Base-by-base conservation (phyloP, 305 asterid species). In the Rubia occidens region DNA sequence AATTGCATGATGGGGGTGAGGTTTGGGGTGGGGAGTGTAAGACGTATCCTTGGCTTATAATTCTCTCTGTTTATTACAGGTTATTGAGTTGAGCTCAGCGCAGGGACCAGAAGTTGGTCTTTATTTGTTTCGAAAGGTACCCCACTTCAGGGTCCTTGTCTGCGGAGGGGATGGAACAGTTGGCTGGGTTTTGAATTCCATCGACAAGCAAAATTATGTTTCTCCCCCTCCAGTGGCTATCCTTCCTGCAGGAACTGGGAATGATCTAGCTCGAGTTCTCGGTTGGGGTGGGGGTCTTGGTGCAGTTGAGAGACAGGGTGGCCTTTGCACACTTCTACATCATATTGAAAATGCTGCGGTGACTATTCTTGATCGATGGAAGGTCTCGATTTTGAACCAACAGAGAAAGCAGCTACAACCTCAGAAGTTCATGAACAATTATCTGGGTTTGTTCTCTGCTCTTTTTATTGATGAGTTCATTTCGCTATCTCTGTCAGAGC, bases 131-230 rank as follows among this genome's bases (percentile, higher is more conserved):
- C 86, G 88, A 76, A 87, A 66, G 82, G 95, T 87, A 71, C 87
- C 95, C 17, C 97, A 94, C 84, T 90, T 94, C 84, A 89, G 96
- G 67, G 60, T 94, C 72, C 97, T 94, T 64, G 91, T 85, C 29
- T 94, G 99, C 49, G 97, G 99, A 69, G 99, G 99, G 73, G 99
- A 94, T 82, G 97, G 99, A 64, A 94, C 96, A 68, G 96, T 94
- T 73, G 97, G 99, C 47, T 94, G 97, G 99, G 93, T 94, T 55
- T 77, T 94, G 80, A 72, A 90, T 81, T 85, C 93, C 76, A 82
- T 94, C 74, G 99, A 94, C 76, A 87, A 87, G 83, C 96, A 86
- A 76, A 89, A 89, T 64, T 90, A 79, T 82, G 87, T 94, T 76
- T 94, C 99, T 67, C 97, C 99, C 75, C 99, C 99, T 20, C 97